Conservation (phyloP, 805 yeast genomes). For the Wickerhamomyces strasburgensis region DNA sequence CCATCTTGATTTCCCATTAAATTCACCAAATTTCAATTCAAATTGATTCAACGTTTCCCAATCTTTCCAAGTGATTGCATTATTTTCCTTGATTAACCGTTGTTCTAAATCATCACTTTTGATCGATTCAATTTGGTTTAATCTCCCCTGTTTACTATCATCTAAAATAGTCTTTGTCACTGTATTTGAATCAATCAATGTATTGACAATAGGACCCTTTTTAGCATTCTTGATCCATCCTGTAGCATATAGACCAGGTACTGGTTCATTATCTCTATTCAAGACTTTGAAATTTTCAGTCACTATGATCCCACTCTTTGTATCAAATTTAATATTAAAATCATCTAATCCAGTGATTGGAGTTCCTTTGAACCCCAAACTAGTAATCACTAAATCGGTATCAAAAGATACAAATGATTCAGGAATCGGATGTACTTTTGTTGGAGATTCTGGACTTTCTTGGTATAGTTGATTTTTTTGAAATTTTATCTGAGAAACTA, state of each 20-base stretch:
- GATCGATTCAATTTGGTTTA: background rate
- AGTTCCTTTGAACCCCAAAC: slow-evolving; percentile 77
- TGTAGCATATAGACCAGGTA: slow-evolving; percentile 61
- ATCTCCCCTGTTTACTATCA: slow-evolving; percentile 40
- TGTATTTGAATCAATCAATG: slow-evolving; percentile 78
- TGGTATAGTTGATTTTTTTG: slow-evolving; percentile 40
- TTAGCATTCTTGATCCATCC: slow-evolving; percentile 94
- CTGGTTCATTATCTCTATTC: slow-evolving; percentile 18
- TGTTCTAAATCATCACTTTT: slow-evolving; percentile 21
- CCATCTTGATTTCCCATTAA: slow-evolving; percentile 47
- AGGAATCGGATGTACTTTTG: slow-evolving; percentile 23
- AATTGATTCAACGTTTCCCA: slow-evolving; percentile 56
- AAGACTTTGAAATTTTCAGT: slow-evolving; percentile 43
- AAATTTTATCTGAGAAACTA: slow-evolving; percentile 41
- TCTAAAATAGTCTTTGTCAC: slow-evolving; percentile 62
- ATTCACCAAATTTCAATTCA: slow-evolving; percentile 48
- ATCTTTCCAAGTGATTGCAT: slow-evolving; percentile 53
- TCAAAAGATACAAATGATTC: slow-evolving; percentile 27
- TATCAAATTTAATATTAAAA: slow-evolving; percentile 44
- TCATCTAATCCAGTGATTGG: slow-evolving; percentile 51
- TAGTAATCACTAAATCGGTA: slow-evolving; percentile 67
- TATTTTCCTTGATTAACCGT: slow-evolving; percentile 23
- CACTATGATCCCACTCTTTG: slow-evolving; percentile 37
- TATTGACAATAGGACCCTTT: slow-evolving; percentile 83
- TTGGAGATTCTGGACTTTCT: slow-evolving; percentile 27